A percentile compares a stretch with the other conserved stretches of the same genome.
Evolutionary conservation across 306 rosid genomes (phyloP).

Genomic region (Rosa persica): DNA sequence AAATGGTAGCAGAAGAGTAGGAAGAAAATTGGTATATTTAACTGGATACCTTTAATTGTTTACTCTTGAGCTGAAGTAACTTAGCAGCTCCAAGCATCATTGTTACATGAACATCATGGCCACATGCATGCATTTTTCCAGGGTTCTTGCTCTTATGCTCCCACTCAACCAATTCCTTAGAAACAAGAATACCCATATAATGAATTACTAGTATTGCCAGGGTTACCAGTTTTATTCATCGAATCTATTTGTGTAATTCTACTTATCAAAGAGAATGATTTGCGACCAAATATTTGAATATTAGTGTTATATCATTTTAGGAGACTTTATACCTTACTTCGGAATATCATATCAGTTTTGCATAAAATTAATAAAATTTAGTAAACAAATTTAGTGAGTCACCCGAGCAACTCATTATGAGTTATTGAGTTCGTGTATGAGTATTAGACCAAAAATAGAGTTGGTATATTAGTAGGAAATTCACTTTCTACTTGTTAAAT

Average conservation of each 20-base stretch:
- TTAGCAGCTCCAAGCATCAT: constrained; percentile 72
- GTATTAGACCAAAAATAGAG: too few species aligned
- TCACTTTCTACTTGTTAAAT: not conserved
- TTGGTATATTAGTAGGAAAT: too few species aligned
- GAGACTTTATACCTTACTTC: too few species aligned
- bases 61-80: constrained; percentile 44
- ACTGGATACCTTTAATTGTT: constrained; percentile 37
- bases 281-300: too few species aligned
- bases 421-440: too few species aligned
- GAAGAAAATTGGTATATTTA: not conserved
- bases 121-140: constrained; percentile 69
- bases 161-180: constrained; percentile 68
- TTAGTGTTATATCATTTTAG: too few species aligned
- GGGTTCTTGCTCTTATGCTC: constrained; percentile 55
- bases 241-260: not conserved
- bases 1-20: too few species aligned
- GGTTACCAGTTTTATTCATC: not conserved
- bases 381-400: too few species aligned
- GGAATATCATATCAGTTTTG: too few species aligned
- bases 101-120: constrained; percentile 59
- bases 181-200: not conserved
- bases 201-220: not conserved
- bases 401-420: too few species aligned
- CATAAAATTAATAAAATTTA: too few species aligned
- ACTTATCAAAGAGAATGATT: too few species aligned